These are phyloP conservation scores for Linderniella brevidens DNA, from an alignment of 257 asterid genomes.

Conservation along the genomic window DNA sequence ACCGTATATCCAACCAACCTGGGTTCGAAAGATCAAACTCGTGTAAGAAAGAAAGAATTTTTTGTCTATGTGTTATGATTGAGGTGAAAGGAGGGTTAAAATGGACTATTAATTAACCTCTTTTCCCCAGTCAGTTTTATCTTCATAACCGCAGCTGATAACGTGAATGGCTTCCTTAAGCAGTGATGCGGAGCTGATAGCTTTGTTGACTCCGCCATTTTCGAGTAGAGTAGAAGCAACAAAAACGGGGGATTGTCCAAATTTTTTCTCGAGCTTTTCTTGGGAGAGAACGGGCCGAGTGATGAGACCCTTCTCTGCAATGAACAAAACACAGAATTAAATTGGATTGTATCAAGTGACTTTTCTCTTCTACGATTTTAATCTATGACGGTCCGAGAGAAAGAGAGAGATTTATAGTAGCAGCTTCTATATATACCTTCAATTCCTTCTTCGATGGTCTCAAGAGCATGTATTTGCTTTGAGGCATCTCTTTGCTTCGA, in stretches of 20 bases:
- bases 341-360: neutral
- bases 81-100: neutral
- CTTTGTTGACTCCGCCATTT: conserved; percentile 44
- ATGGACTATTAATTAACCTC: conserved; percentile 30
- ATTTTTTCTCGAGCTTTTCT: conserved; percentile 63
- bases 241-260: conserved; percentile 75
- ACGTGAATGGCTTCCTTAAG: conserved; percentile 82
- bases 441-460: conserved; percentile 72
- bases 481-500: conserved; percentile 68
- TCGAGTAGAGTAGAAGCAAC: conserved; percentile 58
- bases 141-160: conserved; percentile 89
- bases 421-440: conserved; percentile 26
- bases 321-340: conserved; percentile 6
- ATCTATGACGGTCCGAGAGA: neutral
- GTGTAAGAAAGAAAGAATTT: conserved; percentile 5
- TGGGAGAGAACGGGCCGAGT: conserved; percentile 25
- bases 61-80: neutral
- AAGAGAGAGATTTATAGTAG: neutral
- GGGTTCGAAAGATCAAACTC: conserved; percentile 6
- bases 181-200: conserved; percentile 27
- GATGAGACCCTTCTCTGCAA: conserved; percentile 25
- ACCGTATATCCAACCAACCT: conserved; percentile 98
- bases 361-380: neutral
- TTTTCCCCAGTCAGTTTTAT: conserved; percentile 95
- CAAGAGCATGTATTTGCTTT: conserved; percentile 85